Evolutionary conservation across 768 basidiomycete genomes (phyloP).

Genomic region (Candolleomyces eurysporus): DNA sequence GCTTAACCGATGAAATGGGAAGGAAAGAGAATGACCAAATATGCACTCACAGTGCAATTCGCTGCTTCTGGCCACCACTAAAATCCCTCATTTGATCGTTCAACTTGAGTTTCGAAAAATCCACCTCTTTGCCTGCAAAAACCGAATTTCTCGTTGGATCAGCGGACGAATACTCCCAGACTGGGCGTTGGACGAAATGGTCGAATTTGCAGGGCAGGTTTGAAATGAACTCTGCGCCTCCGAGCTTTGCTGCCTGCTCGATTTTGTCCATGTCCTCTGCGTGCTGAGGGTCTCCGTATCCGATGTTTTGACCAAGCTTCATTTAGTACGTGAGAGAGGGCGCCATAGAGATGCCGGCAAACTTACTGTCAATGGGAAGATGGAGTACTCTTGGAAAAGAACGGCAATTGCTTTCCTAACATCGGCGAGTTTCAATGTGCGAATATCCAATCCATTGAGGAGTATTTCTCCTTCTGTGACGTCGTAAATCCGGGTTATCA

Average conservation of each 20-base stretch:
- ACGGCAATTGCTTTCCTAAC: constrained; percentile 65
- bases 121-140: neutral
- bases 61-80: constrained; percentile 68
- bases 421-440: constrained; percentile 56
- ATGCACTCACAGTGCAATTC: constrained; percentile 62
- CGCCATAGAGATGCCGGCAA: neutral
- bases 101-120: neutral
- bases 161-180: neutral
- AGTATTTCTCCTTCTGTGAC: constrained; percentile 65
- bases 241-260: constrained; percentile 62
- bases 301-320: constrained; percentile 78
- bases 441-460: constrained; percentile 64
- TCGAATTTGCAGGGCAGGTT: neutral
- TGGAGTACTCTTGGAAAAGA: constrained; percentile 80
- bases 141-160: neutral
- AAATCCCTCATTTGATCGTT: neutral
- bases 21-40: too few relatives aligned
- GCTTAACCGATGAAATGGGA: too few relatives aligned
- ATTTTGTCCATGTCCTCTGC: constrained; percentile 53
- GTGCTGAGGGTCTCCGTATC: constrained; percentile 62
- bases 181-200: neutral
- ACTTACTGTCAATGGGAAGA: constrained; percentile 73
- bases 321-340: neutral
- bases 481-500: constrained; percentile 71
- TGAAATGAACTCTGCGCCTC: constrained; percentile 64